A percentile compares a stretch with the other conserved stretches of the same genome.
phyloP scores from a whole-genome alignment of 1,139 yeast genomes.

The Yamadazyma buinensis region DNA sequence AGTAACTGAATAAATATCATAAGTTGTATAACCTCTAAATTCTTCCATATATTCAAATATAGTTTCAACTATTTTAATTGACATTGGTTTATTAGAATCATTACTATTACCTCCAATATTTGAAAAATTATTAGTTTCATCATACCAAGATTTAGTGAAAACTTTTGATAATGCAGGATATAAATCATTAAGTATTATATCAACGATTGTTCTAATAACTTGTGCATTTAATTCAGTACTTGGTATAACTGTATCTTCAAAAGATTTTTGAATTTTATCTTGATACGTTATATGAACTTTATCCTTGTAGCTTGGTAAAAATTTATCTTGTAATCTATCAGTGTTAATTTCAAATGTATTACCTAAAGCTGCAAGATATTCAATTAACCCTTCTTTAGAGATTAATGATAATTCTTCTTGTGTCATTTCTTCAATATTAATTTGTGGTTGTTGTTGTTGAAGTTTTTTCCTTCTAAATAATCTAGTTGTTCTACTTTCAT shows the following conservation, averaged over 20 bases:
- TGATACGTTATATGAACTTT: conserved; percentile 67
- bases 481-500: conserved; percentile 41
- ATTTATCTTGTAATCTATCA: conserved; percentile 75
- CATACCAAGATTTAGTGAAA: conserved; percentile 45
- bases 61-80: conserved; percentile 63
- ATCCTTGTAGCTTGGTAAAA: conserved; percentile 59
- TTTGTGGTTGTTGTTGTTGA: conserved; percentile 17
- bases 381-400: conserved; percentile 75
- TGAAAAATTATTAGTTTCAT: too few species aligned
- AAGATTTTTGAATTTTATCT: conserved; percentile 48
- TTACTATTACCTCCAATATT: conserved; percentile 32
- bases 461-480: conserved; percentile 34
- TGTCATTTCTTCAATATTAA: conserved; percentile 40
- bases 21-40: conserved; percentile 46
- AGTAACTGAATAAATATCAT: conserved; percentile 45
- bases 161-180: conserved; percentile 41
- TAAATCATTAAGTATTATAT: conserved; percentile 68
- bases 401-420: conserved; percentile 46
- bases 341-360: conserved; percentile 83
- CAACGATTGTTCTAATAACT: conserved; percentile 60
- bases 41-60: conserved; percentile 73
- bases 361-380: conserved; percentile 79
- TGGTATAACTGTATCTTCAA: conserved; percentile 68
- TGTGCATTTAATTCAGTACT: conserved; percentile 73
- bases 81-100: conserved; percentile 37